Percentiles rank a stretch among this genome's conserved stretches.
phyloP scores from a whole-genome alignment of 2,329 filamentous ascomycete species.

The Niveomyces coronatus region DNA sequence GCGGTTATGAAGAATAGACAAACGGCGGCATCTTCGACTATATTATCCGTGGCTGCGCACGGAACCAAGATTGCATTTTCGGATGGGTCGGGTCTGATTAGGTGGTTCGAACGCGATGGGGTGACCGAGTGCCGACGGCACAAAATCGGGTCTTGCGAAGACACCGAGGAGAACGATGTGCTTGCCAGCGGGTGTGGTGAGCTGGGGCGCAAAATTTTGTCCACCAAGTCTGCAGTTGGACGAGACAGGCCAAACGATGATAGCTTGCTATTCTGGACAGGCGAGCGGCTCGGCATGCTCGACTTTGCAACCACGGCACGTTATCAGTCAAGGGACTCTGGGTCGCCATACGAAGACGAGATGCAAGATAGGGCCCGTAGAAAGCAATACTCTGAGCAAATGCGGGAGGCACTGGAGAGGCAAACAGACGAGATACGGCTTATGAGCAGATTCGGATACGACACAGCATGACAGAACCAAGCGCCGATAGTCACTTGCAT shows the following conservation, averaged over 20 bases:
- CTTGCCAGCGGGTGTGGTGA: slow-evolving; percentile 52
- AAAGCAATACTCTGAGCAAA: slow-evolving; percentile 54
- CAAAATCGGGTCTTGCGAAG: slow-evolving; percentile 46
- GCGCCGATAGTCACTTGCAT: not conserved
- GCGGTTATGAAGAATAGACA: slow-evolving; percentile 67
- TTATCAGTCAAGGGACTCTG: slow-evolving; percentile 41
- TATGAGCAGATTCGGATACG: slow-evolving; percentile 44
- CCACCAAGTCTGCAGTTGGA: slow-evolving; percentile 35
- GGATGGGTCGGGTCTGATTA: slow-evolving; percentile 73
- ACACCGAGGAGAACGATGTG: slow-evolving; percentile 35
- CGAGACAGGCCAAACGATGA: slow-evolving; percentile 39
- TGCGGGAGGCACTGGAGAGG: slow-evolving; percentile 63
- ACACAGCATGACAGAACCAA: not conserved
- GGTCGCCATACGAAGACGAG: slow-evolving; percentile 32
- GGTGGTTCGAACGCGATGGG: slow-evolving; percentile 86
- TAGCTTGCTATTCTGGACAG: slow-evolving; percentile 79
- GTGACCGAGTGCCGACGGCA: slow-evolving; percentile 46
- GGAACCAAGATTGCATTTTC: slow-evolving; percentile 74
- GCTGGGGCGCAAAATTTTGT: slow-evolving; percentile 70
- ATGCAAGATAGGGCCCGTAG: slow-evolving; percentile 38
- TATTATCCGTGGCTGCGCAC: slow-evolving; percentile 72
- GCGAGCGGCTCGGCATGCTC: slow-evolving; percentile 68
- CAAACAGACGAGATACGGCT: slow-evolving; percentile 74
- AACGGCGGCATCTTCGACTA: slow-evolving; percentile 67
- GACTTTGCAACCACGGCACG: slow-evolving; percentile 45